Evolutionary conservation across 345 rosid species (phyloP).

Genomic region (Melastoma malabathricum): DNA sequence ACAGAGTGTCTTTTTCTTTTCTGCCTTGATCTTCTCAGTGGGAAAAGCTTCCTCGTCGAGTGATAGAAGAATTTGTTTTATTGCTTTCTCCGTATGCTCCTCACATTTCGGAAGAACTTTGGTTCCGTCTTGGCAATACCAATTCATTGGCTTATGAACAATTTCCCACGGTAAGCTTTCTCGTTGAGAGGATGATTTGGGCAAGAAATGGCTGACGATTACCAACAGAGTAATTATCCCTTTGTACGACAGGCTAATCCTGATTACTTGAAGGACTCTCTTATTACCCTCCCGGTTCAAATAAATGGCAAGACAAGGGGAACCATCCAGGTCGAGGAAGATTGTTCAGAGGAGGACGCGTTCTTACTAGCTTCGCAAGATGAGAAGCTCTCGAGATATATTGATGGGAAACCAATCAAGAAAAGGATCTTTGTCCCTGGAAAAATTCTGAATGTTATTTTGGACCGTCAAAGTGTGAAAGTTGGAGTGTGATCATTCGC

Average conservation of each 20-base stretch:
- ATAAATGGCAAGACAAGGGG: slow-evolving; percentile 96
- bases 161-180: slow-evolving; percentile 47
- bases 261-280: slow-evolving; percentile 53
- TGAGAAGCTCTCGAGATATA: slow-evolving; percentile 46
- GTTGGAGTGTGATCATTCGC: slow-evolving; percentile 13
- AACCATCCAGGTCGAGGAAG: slow-evolving; percentile 74
- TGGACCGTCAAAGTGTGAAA: slow-evolving; percentile 49
- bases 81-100: slow-evolving; percentile 89
- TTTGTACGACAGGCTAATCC: slow-evolving; percentile 50
- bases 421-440: slow-evolving; percentile 72
- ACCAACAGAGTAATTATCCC: not conserved
- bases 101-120: slow-evolving; percentile 93
- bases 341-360: slow-evolving; percentile 76
- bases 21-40: slow-evolving; percentile 33
- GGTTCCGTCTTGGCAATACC: slow-evolving; percentile 65
- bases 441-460: slow-evolving; percentile 75
- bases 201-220: not conserved
- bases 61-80: slow-evolving; percentile 57
- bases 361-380: slow-evolving; percentile 53
- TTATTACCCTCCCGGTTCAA: slow-evolving; percentile 67
- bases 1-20: not conserved
- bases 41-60: slow-evolving; percentile 59
- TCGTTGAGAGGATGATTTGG: not conserved
- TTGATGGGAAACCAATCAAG: slow-evolving; percentile 48
- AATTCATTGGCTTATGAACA: slow-evolving; percentile 52